Conservation (phyloP, 2,329 filamentous ascomycete species). For the Sphaerostilbella broomeana region DNA sequence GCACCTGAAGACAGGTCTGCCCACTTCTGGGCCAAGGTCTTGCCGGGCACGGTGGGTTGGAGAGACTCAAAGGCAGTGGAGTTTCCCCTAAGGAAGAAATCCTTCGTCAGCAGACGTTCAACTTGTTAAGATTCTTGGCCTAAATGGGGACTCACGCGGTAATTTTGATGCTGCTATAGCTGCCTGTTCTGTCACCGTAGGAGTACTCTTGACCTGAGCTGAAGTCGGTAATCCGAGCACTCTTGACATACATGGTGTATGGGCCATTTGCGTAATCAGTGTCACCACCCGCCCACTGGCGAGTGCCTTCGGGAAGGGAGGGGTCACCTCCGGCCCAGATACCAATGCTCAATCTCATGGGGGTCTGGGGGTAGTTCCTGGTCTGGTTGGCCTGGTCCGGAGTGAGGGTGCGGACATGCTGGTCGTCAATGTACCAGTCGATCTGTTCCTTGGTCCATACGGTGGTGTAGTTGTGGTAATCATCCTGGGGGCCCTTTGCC, state of each 20-base stretch:
- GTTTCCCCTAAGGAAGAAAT: slow-evolving; percentile 45
- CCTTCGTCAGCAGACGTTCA: slow-evolving; percentile 17
- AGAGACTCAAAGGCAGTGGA: slow-evolving; percentile 47
- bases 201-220: slow-evolving; percentile 59
- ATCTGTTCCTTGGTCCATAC: slow-evolving; percentile 63
- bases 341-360: slow-evolving; percentile 62
- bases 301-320: slow-evolving; percentile 46
- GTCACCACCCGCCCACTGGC: slow-evolving; percentile 63
- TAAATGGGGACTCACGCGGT: slow-evolving; percentile 46
- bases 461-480: slow-evolving; percentile 70
- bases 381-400: slow-evolving; percentile 56
- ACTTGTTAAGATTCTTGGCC: too few species aligned
- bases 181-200: slow-evolving; percentile 55
- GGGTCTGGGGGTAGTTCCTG: slow-evolving; percentile 66
- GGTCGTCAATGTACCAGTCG: slow-evolving; percentile 64
- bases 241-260: slow-evolving; percentile 69
- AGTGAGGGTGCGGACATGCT: slow-evolving; percentile 55
- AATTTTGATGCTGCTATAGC: slow-evolving; percentile 57
- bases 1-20: slow-evolving; percentile 41
- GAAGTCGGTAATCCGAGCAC: slow-evolving; percentile 48
- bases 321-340: slow-evolving; percentile 60
- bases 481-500: slow-evolving; percentile 47
- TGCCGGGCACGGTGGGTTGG: slow-evolving; percentile 29
- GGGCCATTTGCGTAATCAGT: slow-evolving; percentile 61
- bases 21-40: slow-evolving; percentile 48